Evolutionary conservation across 2,329 filamentous ascomycete genomes (phyloP).

Genomic region (Arthrobotrys iridis): DNA sequence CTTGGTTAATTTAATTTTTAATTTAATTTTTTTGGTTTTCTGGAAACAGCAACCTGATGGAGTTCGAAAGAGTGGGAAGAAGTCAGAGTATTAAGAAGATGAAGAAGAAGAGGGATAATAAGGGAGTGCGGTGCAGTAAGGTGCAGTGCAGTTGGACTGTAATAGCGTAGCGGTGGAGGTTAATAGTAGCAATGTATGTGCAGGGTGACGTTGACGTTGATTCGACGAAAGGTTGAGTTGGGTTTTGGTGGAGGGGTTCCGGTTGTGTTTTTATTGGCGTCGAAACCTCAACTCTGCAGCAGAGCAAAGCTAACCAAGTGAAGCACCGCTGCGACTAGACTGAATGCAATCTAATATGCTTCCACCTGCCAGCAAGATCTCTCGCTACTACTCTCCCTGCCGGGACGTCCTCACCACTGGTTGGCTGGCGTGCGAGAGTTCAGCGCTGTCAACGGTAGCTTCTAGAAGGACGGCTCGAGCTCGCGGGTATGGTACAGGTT

Average conservation of each 20-base stretch:
- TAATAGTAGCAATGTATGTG: conserved; percentile 11
- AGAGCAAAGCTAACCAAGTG: neutral
- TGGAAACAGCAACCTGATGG: no score
- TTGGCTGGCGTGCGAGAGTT: conserved; percentile 1
- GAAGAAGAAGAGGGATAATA: neutral
- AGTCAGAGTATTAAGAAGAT: neutral
- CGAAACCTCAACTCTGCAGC: neutral
- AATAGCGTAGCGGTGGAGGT: neutral
- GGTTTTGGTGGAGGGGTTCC: conserved; percentile 11
- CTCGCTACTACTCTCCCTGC: conserved; percentile 34
- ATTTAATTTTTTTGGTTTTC: no score
- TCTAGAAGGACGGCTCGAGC: conserved; percentile 34
- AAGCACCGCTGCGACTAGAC: neutral
- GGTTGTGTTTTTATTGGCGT: neutral
- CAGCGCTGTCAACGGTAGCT: conserved; percentile 39
- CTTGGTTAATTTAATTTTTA: no score
- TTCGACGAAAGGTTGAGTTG: conserved; percentile 15
- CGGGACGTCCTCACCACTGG: conserved; percentile 3
- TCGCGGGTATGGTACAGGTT: neutral
- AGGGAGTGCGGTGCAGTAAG: neutral
- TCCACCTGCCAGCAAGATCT: conserved; percentile 29
- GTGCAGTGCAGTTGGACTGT: neutral
- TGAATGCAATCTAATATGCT: conserved; percentile 10
- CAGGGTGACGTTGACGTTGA: conserved; percentile 46
- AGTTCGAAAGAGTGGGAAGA: neutral